Evolutionary conservation across 345 rosid genomes (phyloP).

Genomic region (Crucihimalaya himalaica): DNA sequence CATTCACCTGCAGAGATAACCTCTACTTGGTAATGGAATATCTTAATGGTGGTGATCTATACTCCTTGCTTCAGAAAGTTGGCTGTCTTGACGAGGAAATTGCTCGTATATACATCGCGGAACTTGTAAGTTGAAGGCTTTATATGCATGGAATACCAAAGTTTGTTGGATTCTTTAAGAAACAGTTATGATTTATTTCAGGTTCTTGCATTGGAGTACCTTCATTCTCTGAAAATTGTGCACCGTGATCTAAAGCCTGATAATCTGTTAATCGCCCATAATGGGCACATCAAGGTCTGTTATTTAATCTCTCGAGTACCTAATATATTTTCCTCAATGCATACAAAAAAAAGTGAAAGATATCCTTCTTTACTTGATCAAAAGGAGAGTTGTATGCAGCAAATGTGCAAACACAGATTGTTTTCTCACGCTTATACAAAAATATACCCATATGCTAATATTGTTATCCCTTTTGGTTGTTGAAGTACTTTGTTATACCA

Average conservation of each 20-base stretch:
- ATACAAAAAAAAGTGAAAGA: not conserved
- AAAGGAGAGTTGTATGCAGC: not conserved
- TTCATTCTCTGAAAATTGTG: slow-evolving; percentile 74
- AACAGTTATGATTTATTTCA: slow-evolving; percentile 39
- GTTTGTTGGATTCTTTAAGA: slow-evolving; percentile 11
- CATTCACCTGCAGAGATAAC: slow-evolving; percentile 84
- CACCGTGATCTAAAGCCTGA: slow-evolving; percentile 90
- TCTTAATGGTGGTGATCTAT: slow-evolving; percentile 85
- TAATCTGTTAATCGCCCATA: slow-evolving; percentile 76
- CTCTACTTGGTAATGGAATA: slow-evolving; percentile 93
- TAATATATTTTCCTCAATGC: slow-evolving; percentile 3
- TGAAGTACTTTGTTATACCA: slow-evolving; percentile 9
- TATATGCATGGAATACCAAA: slow-evolving; percentile 1
- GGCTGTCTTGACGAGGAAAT: slow-evolving; percentile 80
- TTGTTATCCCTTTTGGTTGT: slow-evolving; percentile 1
- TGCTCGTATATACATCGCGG: slow-evolving; percentile 79
- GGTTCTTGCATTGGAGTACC: slow-evolving; percentile 92
- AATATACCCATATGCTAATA: not conserved
- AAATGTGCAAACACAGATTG: not conserved
- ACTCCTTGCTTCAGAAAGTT: slow-evolving; percentile 73
- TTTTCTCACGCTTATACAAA: not conserved
- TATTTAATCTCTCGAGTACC: slow-evolving; percentile 23
- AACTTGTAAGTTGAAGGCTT: slow-evolving; percentile 61
- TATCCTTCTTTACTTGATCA: not conserved
- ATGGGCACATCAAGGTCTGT: slow-evolving; percentile 88